Evolutionary conservation across 2,329 filamentous ascomycete genomes (phyloP), one percentile per base, ranked within the genome.

Genomic region (Aspergillus ochraceoroseus): DNA sequence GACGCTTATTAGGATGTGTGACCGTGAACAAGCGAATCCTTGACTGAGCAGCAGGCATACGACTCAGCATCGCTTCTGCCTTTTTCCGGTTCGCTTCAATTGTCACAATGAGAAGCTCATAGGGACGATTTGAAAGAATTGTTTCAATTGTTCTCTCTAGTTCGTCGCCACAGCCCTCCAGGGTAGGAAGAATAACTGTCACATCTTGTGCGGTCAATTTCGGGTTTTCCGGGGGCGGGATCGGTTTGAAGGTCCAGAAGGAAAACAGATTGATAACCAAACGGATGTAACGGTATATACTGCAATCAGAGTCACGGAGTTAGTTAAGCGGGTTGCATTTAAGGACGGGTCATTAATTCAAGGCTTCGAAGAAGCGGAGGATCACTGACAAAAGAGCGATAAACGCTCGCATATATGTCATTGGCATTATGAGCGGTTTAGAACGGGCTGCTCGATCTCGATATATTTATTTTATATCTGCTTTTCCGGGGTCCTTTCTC

Each of bases 171-270:
- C 80, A 82, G 46, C 88, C 87, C 59, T 94, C 87, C 50, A 96
- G 88, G 7, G 89, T 94, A 5, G 90, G 90, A 46, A 95, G 85
- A 55, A 96, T 86, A 49, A 95, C 87, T 4, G 90, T 95, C 56
- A 95, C 88, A 76, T 96, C 87, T 53, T 85, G 70, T 22, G 81
- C 77, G 18, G 81, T 87, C 61, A 88, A 82, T 30, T 74, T 81
- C n/a, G 90, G 87, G 48, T 87, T 85, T 43, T 80, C 78, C 27
- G 87, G 84, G 39, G 90, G 83, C 28, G 85, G 85, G 47, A 88
- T 85, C 17, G 89, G 88, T 65, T 81, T 85, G 70, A 94, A 95
- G 7, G 73, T 74, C 85, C 87, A 92, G 63, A 94, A 89, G 55
- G 85, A 87, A 55, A 85, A 70, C 56, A 86, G 80, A 62, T 95